Evolutionary conservation across 352 stramenopile species (phyloP), one percentile per base, ranked within the genome.

Genomic region (Phytophthora fragariaefolia): DNA sequence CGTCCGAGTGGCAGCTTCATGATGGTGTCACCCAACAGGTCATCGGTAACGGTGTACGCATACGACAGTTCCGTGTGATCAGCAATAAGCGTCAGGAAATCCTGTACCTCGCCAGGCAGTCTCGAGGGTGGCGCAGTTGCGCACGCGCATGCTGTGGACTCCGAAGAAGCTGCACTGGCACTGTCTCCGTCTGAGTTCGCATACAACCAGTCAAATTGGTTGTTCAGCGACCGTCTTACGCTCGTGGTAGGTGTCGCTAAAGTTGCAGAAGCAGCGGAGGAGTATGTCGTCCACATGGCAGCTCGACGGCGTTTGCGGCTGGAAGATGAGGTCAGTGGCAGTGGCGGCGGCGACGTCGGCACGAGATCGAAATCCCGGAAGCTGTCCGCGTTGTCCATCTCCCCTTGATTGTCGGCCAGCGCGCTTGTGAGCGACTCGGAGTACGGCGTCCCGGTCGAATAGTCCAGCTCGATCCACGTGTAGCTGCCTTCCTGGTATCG

Each of bases 391-490:
- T 65, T 69, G 45, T 72, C 73, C 54, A 71, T 60, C 38, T 63
- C 60, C 24, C 69, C 76, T 36, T 73, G 76, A 26, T 69, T 82
- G 43, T 74, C 57, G 12, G 66, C 59, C n/a, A 82, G 30, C n/a
- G 65, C 61, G 26, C 56, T 65, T 2, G 69, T 82, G 3, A 82
- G 66, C 23, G 76, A 71, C 56, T 84, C 76, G 12, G 74, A 69
- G 38, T 83, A 85, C 8, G 63, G 74, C 50, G 66, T 78, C 5
- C 79, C 74, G 49, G 63, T 84, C 6, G 73, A 85, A 61, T 89
- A 82, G 34, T 88, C 69, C 10, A 86, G 70, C 46, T 92, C 81
- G 43, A 92, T 89, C 77, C 80, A 92, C 55, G 78, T 89, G 70
- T 81, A 92, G 51, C 83, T 92, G 55, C 77, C 83, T 57, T 87